Base-by-base conservation (phyloP, 139 green algal genomes). In the Mesotaenium endlicherianum region DNA sequence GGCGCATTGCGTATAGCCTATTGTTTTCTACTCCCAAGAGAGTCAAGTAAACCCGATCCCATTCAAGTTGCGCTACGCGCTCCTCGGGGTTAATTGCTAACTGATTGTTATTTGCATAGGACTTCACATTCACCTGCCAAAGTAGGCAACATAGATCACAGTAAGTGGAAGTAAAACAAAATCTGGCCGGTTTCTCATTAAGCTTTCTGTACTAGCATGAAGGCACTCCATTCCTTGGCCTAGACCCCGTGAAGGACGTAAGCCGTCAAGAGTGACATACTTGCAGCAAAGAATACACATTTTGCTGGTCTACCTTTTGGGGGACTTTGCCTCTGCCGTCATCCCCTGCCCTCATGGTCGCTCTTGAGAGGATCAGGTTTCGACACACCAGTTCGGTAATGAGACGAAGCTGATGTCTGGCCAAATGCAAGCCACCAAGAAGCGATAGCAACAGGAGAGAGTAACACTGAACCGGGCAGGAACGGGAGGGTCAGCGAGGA, bases 11-110 rank as follows among this genome's bases (percentile, higher is more conserved):
- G 78, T 87, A 88, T 17, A 88, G 50, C 4, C 83, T 55, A 17
- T 20, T 67, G 43, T 88, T 88, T 6, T 16, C 83, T 11, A 81
- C 76, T 11, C 58, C 83, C 3, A 77, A 43, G 11, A 77, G 49
- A 20, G 50, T 58, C 2, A 88, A 36, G 69, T 87, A 87, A 30
- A 58, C n/a, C 20, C 83, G 38, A 16, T 88, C 64, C 83, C 83
- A 88, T 47, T 88, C 83, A 1, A 81, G 30, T 30, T 39, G 38
- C n/a, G 81, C 31, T 8, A 86, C 77, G 3, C 83, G 43, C 31
- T 86, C 83, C 6, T 82, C 78, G 1, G 83, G 83, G 17, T 60
- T 79, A n/a, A 88, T 72, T 20, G 83, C 83, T 16, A 88, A 17
- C 31, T 78, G 71, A 40, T 83, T 83, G 53, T 38, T 78, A 39